Evolutionary conservation across 129 eudicot species (phyloP).

Genomic region (Saposhnikovia divaricata): DNA sequence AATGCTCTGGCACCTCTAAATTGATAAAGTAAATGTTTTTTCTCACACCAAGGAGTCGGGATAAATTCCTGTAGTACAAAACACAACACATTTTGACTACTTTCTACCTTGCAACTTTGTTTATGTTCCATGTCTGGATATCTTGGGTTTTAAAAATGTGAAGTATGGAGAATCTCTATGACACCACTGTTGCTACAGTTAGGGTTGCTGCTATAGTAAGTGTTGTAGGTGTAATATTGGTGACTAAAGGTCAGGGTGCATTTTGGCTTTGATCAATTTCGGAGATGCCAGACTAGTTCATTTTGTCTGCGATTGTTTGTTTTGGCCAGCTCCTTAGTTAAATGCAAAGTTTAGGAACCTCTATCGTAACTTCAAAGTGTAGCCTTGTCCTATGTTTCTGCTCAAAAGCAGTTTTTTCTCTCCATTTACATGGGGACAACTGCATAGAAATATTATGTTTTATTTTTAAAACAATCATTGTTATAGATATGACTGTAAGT

Average conservation of each 20-base stretch:
- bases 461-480: neutral
- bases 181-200: neutral
- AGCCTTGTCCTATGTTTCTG: neutral
- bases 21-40: neutral
- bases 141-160: neutral
- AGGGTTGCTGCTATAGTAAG: neutral
- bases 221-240: neutral
- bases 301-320: neutral
- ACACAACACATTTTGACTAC: neutral
- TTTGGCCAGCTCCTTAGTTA: neutral
- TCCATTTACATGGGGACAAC: neutral
- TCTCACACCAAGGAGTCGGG: neutral
- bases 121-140: neutral
- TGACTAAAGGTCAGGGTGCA: neutral
- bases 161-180: neutral
- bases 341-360: neutral
- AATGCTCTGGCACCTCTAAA: neutral
- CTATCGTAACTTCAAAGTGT: neutral
- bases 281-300: neutral
- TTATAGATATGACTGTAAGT: neutral
- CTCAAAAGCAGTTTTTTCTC: neutral
- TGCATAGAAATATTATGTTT: neutral
- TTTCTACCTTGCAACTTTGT: neutral
- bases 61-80: neutral
- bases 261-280: neutral